Base-by-base conservation (phyloP, 192 early-diverging fungal genomes). In the Backusella morwellensis region DNA sequence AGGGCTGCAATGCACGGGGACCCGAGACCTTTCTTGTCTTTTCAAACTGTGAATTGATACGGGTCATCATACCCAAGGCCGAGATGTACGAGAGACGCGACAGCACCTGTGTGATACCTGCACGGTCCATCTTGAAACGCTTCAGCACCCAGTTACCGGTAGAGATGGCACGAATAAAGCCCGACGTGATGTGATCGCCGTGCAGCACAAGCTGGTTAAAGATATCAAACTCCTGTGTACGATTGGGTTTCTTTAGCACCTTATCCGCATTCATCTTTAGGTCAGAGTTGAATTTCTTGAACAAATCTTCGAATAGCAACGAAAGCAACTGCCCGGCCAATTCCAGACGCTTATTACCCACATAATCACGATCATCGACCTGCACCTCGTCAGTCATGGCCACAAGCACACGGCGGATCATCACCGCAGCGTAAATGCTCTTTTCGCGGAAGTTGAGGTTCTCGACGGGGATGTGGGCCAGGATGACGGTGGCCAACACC, bases 41-140 rank as follows among this genome's bases (percentile, higher is more conserved):
- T 85, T 99, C 97, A 85, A 98, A 97, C 86, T 99, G 98, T 32
- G 93, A 95, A 73, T 87, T 91, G 68, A 99, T 98, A 77, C 98
- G 88, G 11, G 98, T 99, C 91, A 99, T 93, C 95, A 98, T 99
- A 63, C 98, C 98, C 66, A 99, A 82, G 0, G 97, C 97, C 0
- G 94, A 91, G 71, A 99, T 95, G 77, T 97, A 99, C 78, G 92
- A 94, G 40, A 99, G 83, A 15, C 98, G 93, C 47, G 92, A 93
- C 59, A 99, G 84, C 4, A 98, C 96, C 68, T 99, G 98, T 8
- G 97, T 99, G 56, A 99, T 95, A 40, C 98, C 98, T 12, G 96
- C 95, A 14, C 96, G 89, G 80, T 99, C 98, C 97, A 99, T 98
- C 84, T 96, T 98, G 90, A 99, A 99, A 80, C 98, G 97, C 85